Evolutionary conservation across 768 basidiomycete species (phyloP), one percentile per base, ranked within the genome.

Genomic region (Amanita exitialis): DNA sequence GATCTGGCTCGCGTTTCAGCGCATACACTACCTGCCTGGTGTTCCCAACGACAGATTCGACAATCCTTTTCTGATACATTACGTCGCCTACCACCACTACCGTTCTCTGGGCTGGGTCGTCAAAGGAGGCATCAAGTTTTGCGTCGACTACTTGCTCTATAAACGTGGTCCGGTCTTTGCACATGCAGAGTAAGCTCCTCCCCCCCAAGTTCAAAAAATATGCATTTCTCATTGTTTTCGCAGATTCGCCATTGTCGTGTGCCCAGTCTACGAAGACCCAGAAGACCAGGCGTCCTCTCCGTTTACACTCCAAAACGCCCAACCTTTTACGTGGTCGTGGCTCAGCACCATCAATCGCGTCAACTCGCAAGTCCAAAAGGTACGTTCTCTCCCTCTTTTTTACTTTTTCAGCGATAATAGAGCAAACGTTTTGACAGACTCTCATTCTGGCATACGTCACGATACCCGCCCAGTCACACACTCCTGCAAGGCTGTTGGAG

Each of bases 21-120:
- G 64, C 23, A 71, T 68, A 6, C 70, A 88, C 57, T 59, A 76
- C 44, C 67, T 74, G n/a, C 68, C 71, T 35, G 60, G 60, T 49
- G 49, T 69, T 35, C 61, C 68, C 6, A 67, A 66, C 1, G 56
- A 60, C 21, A 57, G 80, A 53, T 82, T 88, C 46, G 95, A 98
- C 67, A 95, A 94, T 62, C 93, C 93, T 0, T 94, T 97, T 69
- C 68, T 99, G 21, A 73, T 98, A 36, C 78, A 89, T 59, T 99
- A 97, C 59, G 81, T 84, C 44, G 81, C 80, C 25, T 96, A 94
- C 60, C 95, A 98, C 63, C 93, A 98, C 65, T 98, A 88, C 81
- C 81, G 94, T 13, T 92, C 93, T 3, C 75, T 98, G 6, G 95
- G 96, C 20, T 99, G 95, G 95, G 90, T 97, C 18, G 83, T 96